A percentile compares a stretch with the other conserved stretches of the same genome.
Evolutionary conservation across 495 filamentous ascomycete species (phyloP).

Genomic region (Aspergillus coremiiformis): DNA sequence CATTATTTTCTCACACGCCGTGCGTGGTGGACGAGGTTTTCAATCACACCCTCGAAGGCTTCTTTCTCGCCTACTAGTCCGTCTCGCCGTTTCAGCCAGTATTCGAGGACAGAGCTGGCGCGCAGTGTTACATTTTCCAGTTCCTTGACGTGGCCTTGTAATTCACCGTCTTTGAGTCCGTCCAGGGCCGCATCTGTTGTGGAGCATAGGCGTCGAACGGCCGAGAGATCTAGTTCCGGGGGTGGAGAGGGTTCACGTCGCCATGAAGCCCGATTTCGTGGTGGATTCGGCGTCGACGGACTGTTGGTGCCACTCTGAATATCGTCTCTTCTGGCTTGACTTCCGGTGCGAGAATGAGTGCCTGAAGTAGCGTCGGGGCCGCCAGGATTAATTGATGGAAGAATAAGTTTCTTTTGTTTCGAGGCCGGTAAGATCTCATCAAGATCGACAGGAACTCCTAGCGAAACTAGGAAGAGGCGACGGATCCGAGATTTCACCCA

Average conservation of each 20-base stretch:
- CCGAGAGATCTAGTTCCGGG: slow-evolving; percentile 71
- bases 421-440: slow-evolving; percentile 95
- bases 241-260: slow-evolving; percentile 53
- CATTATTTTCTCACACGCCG: slow-evolving; percentile 69
- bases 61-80: slow-evolving; percentile 84
- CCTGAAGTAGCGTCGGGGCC: slow-evolving; percentile 23
- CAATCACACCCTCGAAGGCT: slow-evolving; percentile 95
- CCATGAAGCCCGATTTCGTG: slow-evolving; percentile 31
- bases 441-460: slow-evolving; percentile 92
- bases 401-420: slow-evolving; percentile 94
- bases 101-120: slow-evolving; percentile 73
- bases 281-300: slow-evolving; percentile 28
- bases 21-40: slow-evolving; percentile 94
- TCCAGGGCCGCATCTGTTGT: slow-evolving; percentile 75
- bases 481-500: slow-evolving; percentile 97
- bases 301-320: slow-evolving; percentile 28
- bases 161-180: slow-evolving; percentile 68
- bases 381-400: slow-evolving; percentile 70
- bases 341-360: slow-evolving; percentile 37
- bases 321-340: slow-evolving; percentile 39
- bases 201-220: slow-evolving; percentile 67
- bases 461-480: slow-evolving; percentile 88
- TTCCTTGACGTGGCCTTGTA: slow-evolving; percentile 63
- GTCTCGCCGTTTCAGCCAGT: slow-evolving; percentile 81
- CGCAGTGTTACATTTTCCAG: slow-evolving; percentile 58